Base-by-base conservation (phyloP, 306 rosid genomes). In the Cotoneaster glaucophyllus region DNA sequence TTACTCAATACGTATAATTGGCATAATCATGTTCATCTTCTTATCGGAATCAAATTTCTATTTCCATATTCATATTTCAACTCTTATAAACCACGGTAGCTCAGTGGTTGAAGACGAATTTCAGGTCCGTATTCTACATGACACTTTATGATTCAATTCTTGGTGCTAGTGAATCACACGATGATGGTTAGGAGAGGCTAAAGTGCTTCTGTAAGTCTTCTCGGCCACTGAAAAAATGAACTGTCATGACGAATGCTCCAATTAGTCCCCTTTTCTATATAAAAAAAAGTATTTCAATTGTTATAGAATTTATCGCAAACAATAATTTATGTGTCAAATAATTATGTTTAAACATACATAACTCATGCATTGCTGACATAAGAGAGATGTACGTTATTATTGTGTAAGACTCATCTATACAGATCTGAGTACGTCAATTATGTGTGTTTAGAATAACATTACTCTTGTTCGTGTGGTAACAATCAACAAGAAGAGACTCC, bases 141-240 rank as follows among this genome's bases (percentile, higher is more conserved):
- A 34, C 0, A 34, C 2, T 0, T 6, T 34, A 34, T 34, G 8
- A 1, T 34, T 34, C 2, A 0, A 34, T 7, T 34, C 0, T 7
- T 34, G 0, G 2, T 34, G 9, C 2, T 34, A 6, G 10, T 1
- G 10, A 7, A 37, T 37, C 2, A 37, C 41, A 37, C 2, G 2
- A 7, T 37, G 0, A 0, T 37, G 10, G 10, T 37, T 0, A 37
- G 0, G 2, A 37, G 8, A 37, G 0, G 41, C 9, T 37, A 37
- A 6, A 6, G 2, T 37, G 10, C 0, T 37, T 37, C 0, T 34
- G 2, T 34, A 34, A 34, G 9, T 34, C 9, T 37, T 37, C 0
- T 37, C 2, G 0, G 0, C 2, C 10, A 0, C 41, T 37, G 0
- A 7, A 37, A 37, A 0, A 37, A 2, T 37, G 10, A 37, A 37